A percentile compares a stretch with the other conserved stretches of the same genome.
Conservation (phyloP, 2,329 filamentous ascomycete genomes). For the Colletotrichum shisoi region DNA sequence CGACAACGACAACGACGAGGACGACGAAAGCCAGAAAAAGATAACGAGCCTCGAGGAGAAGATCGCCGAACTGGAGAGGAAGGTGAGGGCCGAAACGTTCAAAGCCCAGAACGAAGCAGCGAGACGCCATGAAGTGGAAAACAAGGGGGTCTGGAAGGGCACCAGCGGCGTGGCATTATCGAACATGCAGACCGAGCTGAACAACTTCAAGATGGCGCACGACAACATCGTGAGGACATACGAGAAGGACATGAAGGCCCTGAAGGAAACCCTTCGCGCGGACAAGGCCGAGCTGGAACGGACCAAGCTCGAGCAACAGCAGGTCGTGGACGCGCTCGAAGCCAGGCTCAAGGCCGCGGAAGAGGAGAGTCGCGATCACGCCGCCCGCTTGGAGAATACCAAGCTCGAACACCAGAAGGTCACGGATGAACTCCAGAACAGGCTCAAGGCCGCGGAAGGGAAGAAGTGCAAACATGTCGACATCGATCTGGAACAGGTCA, state of each 20-base stretch:
- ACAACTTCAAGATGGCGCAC: background rate
- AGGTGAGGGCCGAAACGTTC: constrained; percentile 2
- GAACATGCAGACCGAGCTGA: background rate
- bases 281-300: background rate
- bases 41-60: background rate
- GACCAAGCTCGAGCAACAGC: background rate
- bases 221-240: background rate
- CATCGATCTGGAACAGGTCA: too few species aligned
- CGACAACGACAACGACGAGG: background rate
- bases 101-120: background rate
- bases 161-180: background rate
- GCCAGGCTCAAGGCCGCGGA: background rate
- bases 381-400: background rate
- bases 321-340: background rate
- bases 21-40: background rate
- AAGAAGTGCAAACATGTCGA: background rate
- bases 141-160: background rate
- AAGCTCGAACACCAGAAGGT: background rate
- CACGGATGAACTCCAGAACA: background rate
- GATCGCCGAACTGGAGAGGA: background rate
- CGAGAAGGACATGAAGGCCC: background rate
- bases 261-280: background rate
- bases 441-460: background rate
- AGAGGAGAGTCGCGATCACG: background rate
- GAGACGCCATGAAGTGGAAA: constrained; percentile 2